Evolutionary conservation across 1,284 basidiomycete species (phyloP).

Genomic region (Coniophora puteana): DNA sequence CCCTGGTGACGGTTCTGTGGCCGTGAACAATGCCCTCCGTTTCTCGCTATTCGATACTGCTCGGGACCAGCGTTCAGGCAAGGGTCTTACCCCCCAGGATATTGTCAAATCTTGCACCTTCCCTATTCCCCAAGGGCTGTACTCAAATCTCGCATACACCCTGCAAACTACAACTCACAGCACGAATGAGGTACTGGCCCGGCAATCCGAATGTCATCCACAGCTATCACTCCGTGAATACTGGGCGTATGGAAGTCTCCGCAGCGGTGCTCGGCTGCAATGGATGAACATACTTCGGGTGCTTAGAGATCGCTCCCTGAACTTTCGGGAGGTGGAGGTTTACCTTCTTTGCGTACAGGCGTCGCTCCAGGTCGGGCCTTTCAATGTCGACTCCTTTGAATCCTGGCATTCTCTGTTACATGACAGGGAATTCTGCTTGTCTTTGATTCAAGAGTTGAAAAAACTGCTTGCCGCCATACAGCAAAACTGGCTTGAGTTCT

Average conservation of each 20-base stretch:
- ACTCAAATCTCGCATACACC: conserved; percentile 33
- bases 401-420: conserved; percentile 33
- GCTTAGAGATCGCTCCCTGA: conserved; percentile 31
- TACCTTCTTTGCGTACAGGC: conserved; percentile 37
- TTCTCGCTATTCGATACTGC: conserved; percentile 22
- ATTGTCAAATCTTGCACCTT: conserved; percentile 26
- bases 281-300: conserved; percentile 48
- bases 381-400: conserved; percentile 12
- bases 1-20: conserved; percentile 16
- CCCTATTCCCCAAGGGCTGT: conserved; percentile 27
- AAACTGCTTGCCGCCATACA: conserved; percentile 25
- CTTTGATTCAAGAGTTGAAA: conserved; percentile 31
- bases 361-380: conserved; percentile 38
- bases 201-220: conserved; percentile 34
- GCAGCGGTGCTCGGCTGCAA: conserved; percentile 39
- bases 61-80: conserved; percentile 9
- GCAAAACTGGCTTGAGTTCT: conserved; percentile 40
- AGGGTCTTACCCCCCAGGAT: conserved; percentile 9
- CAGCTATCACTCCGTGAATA: conserved; percentile 40
- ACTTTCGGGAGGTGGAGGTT: conserved; percentile 35
- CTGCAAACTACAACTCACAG: conserved; percentile 34
- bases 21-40: conserved; percentile 32
- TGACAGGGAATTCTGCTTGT: conserved; percentile 27
- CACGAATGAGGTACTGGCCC: conserved; percentile 38
- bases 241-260: conserved; percentile 37